These are phyloP conservation scores for Apiospora sp. DNA, from an alignment of 2,329 filamentous ascomycete genomes.

Conservation along the genomic window DNA sequence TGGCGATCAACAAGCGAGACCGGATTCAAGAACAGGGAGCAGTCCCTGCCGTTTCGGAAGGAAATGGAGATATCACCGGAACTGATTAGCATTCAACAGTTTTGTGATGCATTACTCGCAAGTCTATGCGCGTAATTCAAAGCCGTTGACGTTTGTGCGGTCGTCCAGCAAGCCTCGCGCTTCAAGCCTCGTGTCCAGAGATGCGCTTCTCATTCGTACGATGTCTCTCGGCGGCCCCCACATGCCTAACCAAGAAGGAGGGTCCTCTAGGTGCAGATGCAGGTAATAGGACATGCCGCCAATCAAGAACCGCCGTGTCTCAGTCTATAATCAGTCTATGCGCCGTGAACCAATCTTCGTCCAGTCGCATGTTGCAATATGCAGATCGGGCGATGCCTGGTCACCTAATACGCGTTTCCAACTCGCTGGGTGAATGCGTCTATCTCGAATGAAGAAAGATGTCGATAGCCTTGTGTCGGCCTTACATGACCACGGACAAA, in stretches of 20 bases:
- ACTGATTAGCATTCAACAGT: background rate
- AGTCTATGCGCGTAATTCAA: background rate
- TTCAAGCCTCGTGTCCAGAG: constrained; percentile 9
- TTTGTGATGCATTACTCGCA: background rate
- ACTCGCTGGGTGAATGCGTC: background rate
- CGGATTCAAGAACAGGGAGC: background rate
- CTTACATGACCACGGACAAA: background rate
- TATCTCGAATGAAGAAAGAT: background rate
- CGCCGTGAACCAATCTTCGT: constrained; percentile 1
- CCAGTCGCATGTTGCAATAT: constrained; percentile 21
- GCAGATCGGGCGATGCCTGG: constrained; percentile 2
- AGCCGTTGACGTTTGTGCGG: background rate
- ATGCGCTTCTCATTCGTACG: constrained; percentile 16
- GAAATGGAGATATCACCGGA: background rate
- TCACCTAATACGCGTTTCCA: background rate
- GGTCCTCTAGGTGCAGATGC: background rate
- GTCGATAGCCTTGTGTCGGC: constrained; percentile 1
- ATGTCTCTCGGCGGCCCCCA: background rate
- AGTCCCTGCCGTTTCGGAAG: background rate
- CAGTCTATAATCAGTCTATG: constrained; percentile 18
- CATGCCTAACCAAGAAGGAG: constrained; percentile 15
- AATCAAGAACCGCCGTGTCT: constrained; percentile 9
- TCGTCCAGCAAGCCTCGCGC: constrained; percentile 1
- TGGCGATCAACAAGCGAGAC: constrained; percentile 1
- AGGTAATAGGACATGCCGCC: background rate